Evolutionary conservation across 2,329 filamentous ascomycete genomes (phyloP).

Genomic region (Fusarium chlamydosporum): DNA sequence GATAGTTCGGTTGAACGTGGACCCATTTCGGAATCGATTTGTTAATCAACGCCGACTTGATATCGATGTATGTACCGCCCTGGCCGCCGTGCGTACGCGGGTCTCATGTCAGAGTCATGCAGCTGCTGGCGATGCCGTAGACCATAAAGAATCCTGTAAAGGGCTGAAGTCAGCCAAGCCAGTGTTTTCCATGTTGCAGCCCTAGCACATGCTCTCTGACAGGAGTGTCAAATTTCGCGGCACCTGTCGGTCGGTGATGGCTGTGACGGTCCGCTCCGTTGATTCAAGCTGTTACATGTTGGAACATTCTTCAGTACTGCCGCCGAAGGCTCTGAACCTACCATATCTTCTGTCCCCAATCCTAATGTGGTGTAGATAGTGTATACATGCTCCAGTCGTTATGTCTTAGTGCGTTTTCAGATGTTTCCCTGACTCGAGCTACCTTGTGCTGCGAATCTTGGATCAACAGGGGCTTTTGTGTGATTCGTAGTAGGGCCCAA

Average conservation of each 20-base stretch:
- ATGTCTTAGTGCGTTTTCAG: conserved; percentile 16
- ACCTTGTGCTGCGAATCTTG: background rate
- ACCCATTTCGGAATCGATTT: conserved; percentile 4
- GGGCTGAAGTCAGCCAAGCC: background rate
- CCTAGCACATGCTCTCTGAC: background rate
- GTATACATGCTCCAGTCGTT: background rate
- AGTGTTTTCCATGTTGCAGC: conserved; percentile 4
- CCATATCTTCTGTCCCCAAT: conserved; percentile 5
- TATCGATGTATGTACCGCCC: conserved; percentile 41
- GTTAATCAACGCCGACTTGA: conserved; percentile 29
- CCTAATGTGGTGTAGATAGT: background rate
- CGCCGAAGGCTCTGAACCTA: background rate
- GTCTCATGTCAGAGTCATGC: conserved; percentile 30
- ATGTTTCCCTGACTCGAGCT: conserved; percentile 17
- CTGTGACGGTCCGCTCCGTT: conserved; percentile 30
- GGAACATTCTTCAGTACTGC: conserved; percentile 3
- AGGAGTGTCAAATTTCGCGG: conserved; percentile 13
- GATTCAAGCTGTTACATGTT: conserved; percentile 15
- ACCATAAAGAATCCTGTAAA: background rate
- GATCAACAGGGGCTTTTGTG: background rate
- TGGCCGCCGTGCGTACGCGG: conserved; percentile 35
- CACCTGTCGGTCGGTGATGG: conserved; percentile 22
- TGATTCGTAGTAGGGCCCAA: conserved; percentile 1
- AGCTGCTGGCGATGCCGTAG: conserved; percentile 23
- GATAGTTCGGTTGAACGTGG: conserved; percentile 6